Conservation (phyloP, 2,329 filamentous ascomycete genomes). For the Trichoderma atroviride region DNA sequence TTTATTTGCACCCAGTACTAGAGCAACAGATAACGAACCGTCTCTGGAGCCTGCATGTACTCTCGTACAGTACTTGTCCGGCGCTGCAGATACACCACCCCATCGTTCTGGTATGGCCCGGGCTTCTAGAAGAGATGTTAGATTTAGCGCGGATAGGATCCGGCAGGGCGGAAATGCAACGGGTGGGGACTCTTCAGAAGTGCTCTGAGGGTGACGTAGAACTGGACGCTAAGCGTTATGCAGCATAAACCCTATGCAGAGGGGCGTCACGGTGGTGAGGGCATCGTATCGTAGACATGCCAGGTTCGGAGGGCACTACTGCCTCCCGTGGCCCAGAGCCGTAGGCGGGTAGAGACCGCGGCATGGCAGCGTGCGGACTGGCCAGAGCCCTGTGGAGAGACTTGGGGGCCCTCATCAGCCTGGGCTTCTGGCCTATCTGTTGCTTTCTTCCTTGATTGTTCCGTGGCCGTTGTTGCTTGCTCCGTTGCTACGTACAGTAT, state of each 20-base stretch:
- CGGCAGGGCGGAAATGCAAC: conserved; percentile 23
- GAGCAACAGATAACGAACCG: conserved; percentile 11
- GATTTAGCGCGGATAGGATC: conserved; percentile 14
- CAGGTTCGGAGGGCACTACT: not conserved
- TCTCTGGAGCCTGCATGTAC: conserved; percentile 4
- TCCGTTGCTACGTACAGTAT: not conserved
- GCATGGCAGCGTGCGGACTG: conserved; percentile 14
- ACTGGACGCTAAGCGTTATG: not conserved
- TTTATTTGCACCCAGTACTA: conserved; percentile 2
- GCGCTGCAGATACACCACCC: not conserved
- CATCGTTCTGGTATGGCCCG: not conserved
- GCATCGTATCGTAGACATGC: not conserved
- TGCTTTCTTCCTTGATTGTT: not conserved
- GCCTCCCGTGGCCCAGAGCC: not conserved
- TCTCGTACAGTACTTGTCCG: not conserved
- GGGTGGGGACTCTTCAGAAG: conserved; percentile 3
- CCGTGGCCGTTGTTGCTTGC: not conserved
- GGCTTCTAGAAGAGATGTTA: conserved; percentile 27
- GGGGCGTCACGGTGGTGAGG: conserved; percentile 6
- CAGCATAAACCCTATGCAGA: conserved; percentile 9
- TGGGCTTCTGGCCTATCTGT: not conserved
- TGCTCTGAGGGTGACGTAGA: conserved; percentile 18
- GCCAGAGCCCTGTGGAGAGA: conserved; percentile 16
- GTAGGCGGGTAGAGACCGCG: not conserved
- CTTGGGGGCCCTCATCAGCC: not conserved